Percentiles rank a stretch among this genome's conserved stretches.
Conservation (phyloP, 208 protist genomes). For the Trypanosoma grayi region DNA sequence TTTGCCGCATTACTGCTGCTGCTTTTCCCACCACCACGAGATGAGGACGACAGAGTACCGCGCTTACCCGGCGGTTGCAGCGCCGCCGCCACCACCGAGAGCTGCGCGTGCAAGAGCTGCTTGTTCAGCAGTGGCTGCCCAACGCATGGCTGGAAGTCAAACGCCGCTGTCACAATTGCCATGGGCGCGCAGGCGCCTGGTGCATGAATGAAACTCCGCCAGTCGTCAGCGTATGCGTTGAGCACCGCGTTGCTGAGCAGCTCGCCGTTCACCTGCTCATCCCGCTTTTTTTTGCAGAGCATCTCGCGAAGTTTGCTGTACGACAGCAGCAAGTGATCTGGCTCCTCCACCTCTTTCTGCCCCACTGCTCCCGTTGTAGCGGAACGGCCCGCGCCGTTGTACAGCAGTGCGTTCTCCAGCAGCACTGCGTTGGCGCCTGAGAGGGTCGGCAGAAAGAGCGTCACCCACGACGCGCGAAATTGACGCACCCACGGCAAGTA, state of each 20-base stretch:
- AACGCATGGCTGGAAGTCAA: constrained; percentile 58
- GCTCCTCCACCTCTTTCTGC: constrained; percentile 36
- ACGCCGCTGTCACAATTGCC: constrained; percentile 60
- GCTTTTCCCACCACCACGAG: background rate
- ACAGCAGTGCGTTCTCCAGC: constrained; percentile 70
- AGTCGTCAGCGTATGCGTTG: constrained; percentile 82
- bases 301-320: constrained; percentile 80
- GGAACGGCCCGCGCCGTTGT: constrained; percentile 28
- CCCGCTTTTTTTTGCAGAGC: constrained; percentile 61
- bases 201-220: constrained; percentile 78
- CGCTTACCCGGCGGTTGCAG: constrained; percentile 32
- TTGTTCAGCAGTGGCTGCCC: constrained; percentile 70
- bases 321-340: constrained; percentile 85
- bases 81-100: constrained; percentile 55
- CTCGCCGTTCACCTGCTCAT: constrained; percentile 58
- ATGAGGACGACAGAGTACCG: constrained; percentile 11
- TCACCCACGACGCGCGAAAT: constrained; percentile 72
- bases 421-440: constrained; percentile 61
- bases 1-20: constrained; percentile 3
- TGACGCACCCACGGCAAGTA: constrained; percentile 79
- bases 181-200: constrained; percentile 65
- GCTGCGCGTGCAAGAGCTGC: constrained; percentile 79
- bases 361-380: constrained; percentile 17
- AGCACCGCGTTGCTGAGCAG: constrained; percentile 71
- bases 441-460: constrained; percentile 83